phyloP scores from a whole-genome alignment of 768 basidiomycete genomes.

The Boletus rubroflammeus region DNA sequence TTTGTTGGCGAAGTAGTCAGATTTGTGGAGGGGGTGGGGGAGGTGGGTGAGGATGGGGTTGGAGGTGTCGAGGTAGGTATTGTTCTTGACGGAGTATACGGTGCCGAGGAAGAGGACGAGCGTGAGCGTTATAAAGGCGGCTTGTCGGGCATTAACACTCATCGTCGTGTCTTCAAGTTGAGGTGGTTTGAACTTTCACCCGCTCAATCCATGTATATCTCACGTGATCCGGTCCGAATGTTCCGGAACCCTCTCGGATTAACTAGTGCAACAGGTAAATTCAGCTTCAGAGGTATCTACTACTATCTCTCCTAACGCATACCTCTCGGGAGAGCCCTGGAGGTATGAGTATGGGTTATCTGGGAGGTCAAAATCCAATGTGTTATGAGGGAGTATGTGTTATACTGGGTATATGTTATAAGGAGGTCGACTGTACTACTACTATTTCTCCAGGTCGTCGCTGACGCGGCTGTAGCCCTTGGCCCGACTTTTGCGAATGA shows the following conservation, averaged over 20 bases:
- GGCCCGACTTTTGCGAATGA: slow-evolving; percentile 35
- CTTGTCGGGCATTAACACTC: slow-evolving; percentile 22
- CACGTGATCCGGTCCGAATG: neutral
- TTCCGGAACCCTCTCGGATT: no score
- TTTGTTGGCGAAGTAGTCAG: slow-evolving; percentile 79
- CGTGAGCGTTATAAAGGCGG: slow-evolving; percentile 41
- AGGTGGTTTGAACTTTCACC: no score
- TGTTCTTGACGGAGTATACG: slow-evolving; percentile 55
- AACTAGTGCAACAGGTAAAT: no score
- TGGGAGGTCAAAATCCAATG: no score
- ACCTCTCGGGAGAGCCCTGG: no score
- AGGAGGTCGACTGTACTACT: no score
- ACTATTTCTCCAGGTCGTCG: slow-evolving; percentile 52
- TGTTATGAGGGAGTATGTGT: no score
- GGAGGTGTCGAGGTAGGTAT: slow-evolving; percentile 84
- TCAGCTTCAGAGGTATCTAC: no score
- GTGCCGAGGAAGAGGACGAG: slow-evolving; percentile 58
- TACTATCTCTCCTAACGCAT: no score
- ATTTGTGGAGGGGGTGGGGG: slow-evolving; percentile 59
- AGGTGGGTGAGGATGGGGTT: slow-evolving; percentile 65
- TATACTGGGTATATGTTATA: no score
- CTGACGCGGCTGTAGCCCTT: slow-evolving; percentile 45
- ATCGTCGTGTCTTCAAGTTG: slow-evolving; percentile 17
- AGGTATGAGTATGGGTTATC: no score
- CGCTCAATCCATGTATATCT: no score